Conservation (phyloP, 768 basidiomycete species). For the Xerocomellus chrysenteron region DNA sequence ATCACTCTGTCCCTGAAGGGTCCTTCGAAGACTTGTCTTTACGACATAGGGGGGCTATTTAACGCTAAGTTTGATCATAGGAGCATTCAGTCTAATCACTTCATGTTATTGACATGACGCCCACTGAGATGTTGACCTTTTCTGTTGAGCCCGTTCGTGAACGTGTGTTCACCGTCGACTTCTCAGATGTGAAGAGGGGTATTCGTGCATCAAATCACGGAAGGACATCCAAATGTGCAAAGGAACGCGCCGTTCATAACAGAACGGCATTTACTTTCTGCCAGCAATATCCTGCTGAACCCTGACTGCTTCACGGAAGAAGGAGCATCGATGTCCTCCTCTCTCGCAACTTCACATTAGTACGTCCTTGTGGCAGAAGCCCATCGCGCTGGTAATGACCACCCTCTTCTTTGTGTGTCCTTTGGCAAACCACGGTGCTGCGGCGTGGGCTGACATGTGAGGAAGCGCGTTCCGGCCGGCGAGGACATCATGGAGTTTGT, state of each 20-base stretch:
- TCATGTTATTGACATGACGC: not conserved
- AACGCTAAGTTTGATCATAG: constrained; percentile 7
- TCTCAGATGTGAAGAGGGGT: not conserved
- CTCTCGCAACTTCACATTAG: constrained; percentile 10
- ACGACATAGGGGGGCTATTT: constrained; percentile 6
- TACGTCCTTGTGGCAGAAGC: constrained; percentile 15
- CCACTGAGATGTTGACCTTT: not conserved
- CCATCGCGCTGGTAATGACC: constrained; percentile 1
- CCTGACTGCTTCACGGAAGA: constrained; percentile 13
- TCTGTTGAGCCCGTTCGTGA: not conserved
- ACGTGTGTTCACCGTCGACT: constrained; percentile 7
- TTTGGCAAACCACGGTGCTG: not conserved
- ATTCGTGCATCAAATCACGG: constrained; percentile 1
- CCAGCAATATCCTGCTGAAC: not conserved
- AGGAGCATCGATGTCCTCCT: not conserved
- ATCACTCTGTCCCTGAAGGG: not conserved
- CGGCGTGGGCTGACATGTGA: not conserved
- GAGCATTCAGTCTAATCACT: constrained; percentile 4
- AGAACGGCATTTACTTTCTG: not conserved
- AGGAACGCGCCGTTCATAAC: constrained; percentile 8
- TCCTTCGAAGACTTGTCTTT: not conserved
- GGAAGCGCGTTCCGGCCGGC: not conserved
- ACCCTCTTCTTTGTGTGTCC: not conserved
- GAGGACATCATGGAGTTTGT: not conserved
- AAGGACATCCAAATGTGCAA: not conserved